Percentiles rank a stretch among this genome's conserved stretches.
Evolutionary conservation across 257 asterid genomes (phyloP).

Genomic region (Forsythia viridissima): DNA sequence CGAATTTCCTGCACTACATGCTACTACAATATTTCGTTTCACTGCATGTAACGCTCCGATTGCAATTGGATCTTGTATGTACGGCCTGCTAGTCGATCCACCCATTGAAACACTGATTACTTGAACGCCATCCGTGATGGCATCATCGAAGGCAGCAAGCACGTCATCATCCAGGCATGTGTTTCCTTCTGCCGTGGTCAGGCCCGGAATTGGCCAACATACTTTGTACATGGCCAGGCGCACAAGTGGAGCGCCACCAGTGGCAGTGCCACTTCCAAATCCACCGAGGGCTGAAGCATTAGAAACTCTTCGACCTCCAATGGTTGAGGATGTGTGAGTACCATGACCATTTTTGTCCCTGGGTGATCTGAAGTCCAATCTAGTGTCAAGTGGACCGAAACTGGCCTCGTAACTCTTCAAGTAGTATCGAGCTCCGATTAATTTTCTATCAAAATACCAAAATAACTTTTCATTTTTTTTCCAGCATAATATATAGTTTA

Average conservation of each 20-base stretch:
- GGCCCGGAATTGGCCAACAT: slow-evolving; percentile 38
- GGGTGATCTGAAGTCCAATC: slow-evolving; percentile 34
- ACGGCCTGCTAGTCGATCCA: slow-evolving; percentile 7
- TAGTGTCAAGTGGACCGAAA: slow-evolving; percentile 27
- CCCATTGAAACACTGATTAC: slow-evolving; percentile 36
- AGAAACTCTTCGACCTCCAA: slow-evolving; percentile 39
- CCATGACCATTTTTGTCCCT: slow-evolving; percentile 49
- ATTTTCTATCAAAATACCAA: slow-evolving; percentile 24
- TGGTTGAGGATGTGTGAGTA: slow-evolving; percentile 41
- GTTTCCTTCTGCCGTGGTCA: slow-evolving; percentile 5
- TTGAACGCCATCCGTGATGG: no score
- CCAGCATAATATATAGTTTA: no score
- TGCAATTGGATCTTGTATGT: slow-evolving; percentile 18
- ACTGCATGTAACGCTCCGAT: slow-evolving; percentile 39
- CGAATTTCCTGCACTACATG: slow-evolving; percentile 38
- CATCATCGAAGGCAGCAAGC: slow-evolving; percentile 46
- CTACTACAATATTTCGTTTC: slow-evolving; percentile 32
- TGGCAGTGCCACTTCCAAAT: slow-evolving; percentile 35
- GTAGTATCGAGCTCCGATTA: slow-evolving; percentile 51
- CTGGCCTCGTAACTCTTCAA: slow-evolving; percentile 33
- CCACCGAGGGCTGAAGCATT: slow-evolving; percentile 42
- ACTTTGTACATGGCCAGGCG: slow-evolving; percentile 47
- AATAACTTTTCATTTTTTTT: background rate
- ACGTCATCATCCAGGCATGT: slow-evolving; percentile 31
- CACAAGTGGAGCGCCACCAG: slow-evolving; percentile 46